A percentile compares a stretch with the other conserved stretches of the same genome.
phyloP scores from a whole-genome alignment of 805 yeast genomes.

The Torulaspora maleeae region DNA sequence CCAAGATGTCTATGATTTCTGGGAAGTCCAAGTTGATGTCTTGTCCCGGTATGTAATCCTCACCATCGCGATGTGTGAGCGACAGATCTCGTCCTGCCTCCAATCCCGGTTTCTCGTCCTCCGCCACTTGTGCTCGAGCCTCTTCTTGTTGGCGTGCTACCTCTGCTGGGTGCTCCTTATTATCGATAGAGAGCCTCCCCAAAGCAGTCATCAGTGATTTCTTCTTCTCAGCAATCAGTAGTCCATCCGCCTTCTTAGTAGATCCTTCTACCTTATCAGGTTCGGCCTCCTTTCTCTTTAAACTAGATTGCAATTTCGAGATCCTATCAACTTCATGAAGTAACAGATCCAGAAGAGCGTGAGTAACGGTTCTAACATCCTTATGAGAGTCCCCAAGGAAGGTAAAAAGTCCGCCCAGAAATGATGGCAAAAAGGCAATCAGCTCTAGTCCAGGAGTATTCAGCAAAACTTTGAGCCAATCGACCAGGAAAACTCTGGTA shows the following conservation, averaged over 20 bases:
- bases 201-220: conserved; percentile 30
- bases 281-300: conserved; percentile 35
- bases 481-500: conserved; percentile 83
- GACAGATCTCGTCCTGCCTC: conserved; percentile 6
- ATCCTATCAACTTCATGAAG: conserved; percentile 76
- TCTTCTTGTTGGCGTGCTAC: conserved; percentile 10
- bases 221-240: conserved; percentile 33
- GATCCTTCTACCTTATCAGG: conserved; percentile 26
- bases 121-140: conserved; percentile 3
- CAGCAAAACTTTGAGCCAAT: conserved; percentile 90
- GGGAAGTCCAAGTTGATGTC: conserved; percentile 78
- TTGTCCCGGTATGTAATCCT: conserved; percentile 65
- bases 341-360: conserved; percentile 65
- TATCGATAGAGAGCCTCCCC: conserved; percentile 18
- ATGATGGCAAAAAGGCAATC: conserved; percentile 81
- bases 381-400: conserved; percentile 78
- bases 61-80: conserved; percentile 40
- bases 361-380: conserved; percentile 84
- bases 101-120: conserved; percentile 3
- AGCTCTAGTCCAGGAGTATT: conserved; percentile 89
- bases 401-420: conserved; percentile 70
- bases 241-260: conserved; percentile 30
- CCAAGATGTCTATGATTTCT: conserved; percentile 70
- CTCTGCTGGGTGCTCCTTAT: conserved; percentile 8
- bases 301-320: conserved; percentile 58